These are phyloP conservation scores for Trypanosomatidae sp. DNA, from an alignment of 208 protist genomes.

Conservation along the genomic window DNA sequence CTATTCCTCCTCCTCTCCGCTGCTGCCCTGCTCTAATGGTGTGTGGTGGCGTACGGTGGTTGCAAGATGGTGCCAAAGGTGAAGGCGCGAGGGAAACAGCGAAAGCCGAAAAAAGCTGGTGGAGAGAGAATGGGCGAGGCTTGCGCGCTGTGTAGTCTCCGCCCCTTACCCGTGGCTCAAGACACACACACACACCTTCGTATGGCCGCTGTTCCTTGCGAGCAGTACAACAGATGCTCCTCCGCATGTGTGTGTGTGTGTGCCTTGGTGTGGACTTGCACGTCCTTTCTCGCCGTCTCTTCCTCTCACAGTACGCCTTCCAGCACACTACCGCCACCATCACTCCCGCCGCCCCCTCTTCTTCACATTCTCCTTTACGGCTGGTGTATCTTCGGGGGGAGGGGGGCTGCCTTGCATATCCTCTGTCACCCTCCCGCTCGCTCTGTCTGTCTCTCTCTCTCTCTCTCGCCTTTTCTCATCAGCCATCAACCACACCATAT, in stretches of 20 bases:
- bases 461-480: neutral
- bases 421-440: neutral
- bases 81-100: neutral
- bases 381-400: neutral
- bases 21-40: neutral
- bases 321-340: neutral
- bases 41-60: neutral
- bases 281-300: neutral
- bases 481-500: neutral
- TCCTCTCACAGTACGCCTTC: neutral
- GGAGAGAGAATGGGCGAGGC: neutral
- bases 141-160: neutral
- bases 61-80: neutral
- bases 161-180: neutral
- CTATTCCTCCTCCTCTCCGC: neutral
- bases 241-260: neutral
- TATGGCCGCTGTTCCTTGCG: neutral
- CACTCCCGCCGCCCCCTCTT: neutral
- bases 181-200: neutral
- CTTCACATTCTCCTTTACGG: neutral
- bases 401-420: neutral
- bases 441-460: neutral
- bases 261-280: neutral
- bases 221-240: neutral
- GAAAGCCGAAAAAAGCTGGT: neutral